These are phyloP conservation scores for Melampsora larici-populina DNA, from an alignment of 1,284 basidiomycete genomes.

Conservation along the genomic window DNA sequence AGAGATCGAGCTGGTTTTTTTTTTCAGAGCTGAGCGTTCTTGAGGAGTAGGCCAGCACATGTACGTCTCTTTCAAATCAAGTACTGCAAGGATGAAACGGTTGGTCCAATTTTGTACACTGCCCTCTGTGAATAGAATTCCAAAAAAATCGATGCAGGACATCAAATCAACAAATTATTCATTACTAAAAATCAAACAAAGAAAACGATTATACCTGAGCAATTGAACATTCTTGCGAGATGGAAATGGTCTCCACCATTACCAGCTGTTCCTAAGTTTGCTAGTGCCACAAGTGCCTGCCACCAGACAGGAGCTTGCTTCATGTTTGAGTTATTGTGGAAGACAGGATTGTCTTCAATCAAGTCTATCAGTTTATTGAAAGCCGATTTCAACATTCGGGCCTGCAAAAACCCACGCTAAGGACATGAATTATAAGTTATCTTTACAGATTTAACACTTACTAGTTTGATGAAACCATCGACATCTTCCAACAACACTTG, in stretches of 20 bases:
- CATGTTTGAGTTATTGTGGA: conserved; percentile 1
- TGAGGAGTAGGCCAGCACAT: no score
- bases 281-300: conserved; percentile 5
- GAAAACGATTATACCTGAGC: no score
- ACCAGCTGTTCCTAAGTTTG: not conserved
- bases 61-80: not conserved
- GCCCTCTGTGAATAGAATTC: not conserved
- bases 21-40: not conserved
- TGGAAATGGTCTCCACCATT: conserved; percentile 5
- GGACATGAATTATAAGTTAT: not conserved
- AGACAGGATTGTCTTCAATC: not conserved
- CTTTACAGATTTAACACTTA: not conserved
- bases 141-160: no score
- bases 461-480: not conserved
- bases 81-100: not conserved
- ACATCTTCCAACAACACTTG: not conserved
- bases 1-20: not conserved
- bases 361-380: not conserved
- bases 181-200: not conserved
- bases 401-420: not conserved
- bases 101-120: no score
- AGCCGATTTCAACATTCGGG: not conserved
- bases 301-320: not conserved
- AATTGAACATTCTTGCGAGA: conserved; percentile 1
- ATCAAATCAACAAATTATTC: no score